A percentile compares a stretch with the other conserved stretches of the same genome.
phyloP scores from a whole-genome alignment of 2,329 filamentous ascomycete genomes.

The Penicillium sp. region DNA sequence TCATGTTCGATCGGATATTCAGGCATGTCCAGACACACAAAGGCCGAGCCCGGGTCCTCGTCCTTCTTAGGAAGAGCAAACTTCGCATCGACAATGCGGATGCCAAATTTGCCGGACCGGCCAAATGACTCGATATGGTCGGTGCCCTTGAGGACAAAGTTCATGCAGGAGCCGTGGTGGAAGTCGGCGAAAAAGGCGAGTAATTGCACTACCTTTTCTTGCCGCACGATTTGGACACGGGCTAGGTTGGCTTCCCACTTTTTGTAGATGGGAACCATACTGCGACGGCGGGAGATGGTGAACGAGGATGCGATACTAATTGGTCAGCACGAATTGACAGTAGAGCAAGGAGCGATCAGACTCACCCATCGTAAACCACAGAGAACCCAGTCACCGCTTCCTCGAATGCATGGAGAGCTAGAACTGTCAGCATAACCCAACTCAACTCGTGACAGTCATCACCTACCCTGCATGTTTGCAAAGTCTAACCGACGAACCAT shows the following conservation, averaged over 20 bases:
- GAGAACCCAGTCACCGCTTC: slow-evolving; percentile 77
- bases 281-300: slow-evolving; percentile 79
- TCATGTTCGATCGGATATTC: slow-evolving; percentile 92
- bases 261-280: slow-evolving; percentile 92
- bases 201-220: slow-evolving; percentile 76
- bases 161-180: slow-evolving; percentile 84
- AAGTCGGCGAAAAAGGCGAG: slow-evolving; percentile 89
- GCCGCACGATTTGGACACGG: slow-evolving; percentile 77
- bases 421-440: slow-evolving; percentile 7
- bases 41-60: slow-evolving; percentile 63
- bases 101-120: slow-evolving; percentile 67
- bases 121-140: slow-evolving; percentile 77
- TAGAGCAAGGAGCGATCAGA: slow-evolving; percentile 10
- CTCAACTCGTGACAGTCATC: background rate
- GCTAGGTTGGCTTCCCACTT: slow-evolving; percentile 87
- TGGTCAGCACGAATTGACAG: background rate
- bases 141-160: slow-evolving; percentile 81
- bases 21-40: slow-evolving; percentile 82
- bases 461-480: slow-evolving; percentile 54
- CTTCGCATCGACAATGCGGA: slow-evolving; percentile 87
- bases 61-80: slow-evolving; percentile 74
- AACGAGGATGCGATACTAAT: slow-evolving; percentile 69
- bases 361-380: slow-evolving; percentile 70
- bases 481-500: slow-evolving; percentile 77
- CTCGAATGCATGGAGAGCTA: slow-evolving; percentile 79